Evolutionary conservation across 768 basidiomycete species (phyloP), one percentile per base, ranked within the genome.

Genomic region (Auriscalpium vulgare): DNA sequence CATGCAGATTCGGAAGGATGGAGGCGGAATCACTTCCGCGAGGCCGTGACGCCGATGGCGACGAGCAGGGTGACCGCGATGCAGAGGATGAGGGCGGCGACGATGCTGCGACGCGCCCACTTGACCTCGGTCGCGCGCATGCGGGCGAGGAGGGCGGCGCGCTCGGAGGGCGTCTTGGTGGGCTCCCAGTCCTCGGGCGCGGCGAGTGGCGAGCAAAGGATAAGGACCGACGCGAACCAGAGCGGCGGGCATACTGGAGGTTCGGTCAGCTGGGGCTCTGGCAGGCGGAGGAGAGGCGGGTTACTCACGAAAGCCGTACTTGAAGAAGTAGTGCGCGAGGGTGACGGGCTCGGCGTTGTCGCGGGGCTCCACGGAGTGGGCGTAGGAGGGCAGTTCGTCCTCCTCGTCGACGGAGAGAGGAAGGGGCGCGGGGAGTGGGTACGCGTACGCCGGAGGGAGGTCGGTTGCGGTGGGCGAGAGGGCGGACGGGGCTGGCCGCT

Each of bases 281-380:
- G 34, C 34, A 14, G 36, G 16, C 10, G 7, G 49, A 6, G 40
- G 47, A 43, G 8, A 50, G 8, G 44, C 57, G 38, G 0, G n/a
- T 5, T 40, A 72, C 78, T 65, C 59, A 80, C 78, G 34, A 63
- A 79, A 79, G 21, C 79, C 78, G 34, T 72, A 76, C 57, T 72
- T 76, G 71, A 79, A 80, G 40, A 79, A 68, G 59, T 75, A 74
- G 65, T 67, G 71, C 1, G 77, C 77, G 55, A 79, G 72, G 45
- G 77, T 77, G 40, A 65, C 59, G 35, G 74, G 76, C 65, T 76
- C 73, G 8, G 65, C 66, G 11, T 71, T 59, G 35, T 50, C 40
- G 21, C 54, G 34, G 13, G 63, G 29, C 9, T 40, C 57, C 13
- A 52, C 29, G 19, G 51, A n/a, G 16, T 54, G 56, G 8, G 66